phyloP scores from a whole-genome alignment of 306 rosid species.

The Castanospermum australe region DNA sequence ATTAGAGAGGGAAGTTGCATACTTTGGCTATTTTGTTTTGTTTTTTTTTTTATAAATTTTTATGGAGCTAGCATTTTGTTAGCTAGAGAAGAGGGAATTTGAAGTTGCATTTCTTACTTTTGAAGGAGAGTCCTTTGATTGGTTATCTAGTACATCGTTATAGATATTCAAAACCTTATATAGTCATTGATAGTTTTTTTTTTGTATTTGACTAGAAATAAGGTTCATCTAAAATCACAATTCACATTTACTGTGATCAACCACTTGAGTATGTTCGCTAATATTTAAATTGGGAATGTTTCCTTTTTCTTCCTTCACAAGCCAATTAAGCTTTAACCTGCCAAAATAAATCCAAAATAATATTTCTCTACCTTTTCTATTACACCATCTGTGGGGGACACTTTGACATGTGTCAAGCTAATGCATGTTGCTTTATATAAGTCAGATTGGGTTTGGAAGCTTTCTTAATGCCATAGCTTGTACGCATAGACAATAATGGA shows the following conservation, averaged over 20 bases:
- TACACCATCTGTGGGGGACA: not conserved
- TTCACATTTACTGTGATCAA: too few relatives aligned
- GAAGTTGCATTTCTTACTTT: too few relatives aligned
- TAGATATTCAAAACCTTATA: not conserved
- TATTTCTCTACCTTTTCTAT: not conserved
- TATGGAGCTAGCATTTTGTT: too few relatives aligned
- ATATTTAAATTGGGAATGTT: not conserved
- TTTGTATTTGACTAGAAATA: too few relatives aligned
- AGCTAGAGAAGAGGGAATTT: too few relatives aligned
- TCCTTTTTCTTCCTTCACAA: not conserved
- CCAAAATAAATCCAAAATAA: not conserved
- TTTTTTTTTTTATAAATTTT: too few relatives aligned
- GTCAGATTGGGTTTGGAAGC: constrained; percentile 28
- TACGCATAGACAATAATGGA: not conserved
- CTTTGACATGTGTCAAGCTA: constrained; percentile 24
- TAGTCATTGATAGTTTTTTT: too few relatives aligned
- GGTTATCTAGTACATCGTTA: not conserved
- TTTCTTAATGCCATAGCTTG: constrained; percentile 41
- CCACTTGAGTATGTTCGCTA: too few relatives aligned
- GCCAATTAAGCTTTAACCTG: constrained; percentile 13
- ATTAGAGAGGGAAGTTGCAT: not conserved
- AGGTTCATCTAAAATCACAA: too few relatives aligned
- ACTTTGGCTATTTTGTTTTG: too few relatives aligned
- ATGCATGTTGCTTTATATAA: constrained; percentile 7
- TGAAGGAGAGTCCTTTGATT: too few relatives aligned